These are phyloP conservation scores for Drosera capensis DNA, from an alignment of 148 eudicot genomes.

Conservation along the genomic window DNA sequence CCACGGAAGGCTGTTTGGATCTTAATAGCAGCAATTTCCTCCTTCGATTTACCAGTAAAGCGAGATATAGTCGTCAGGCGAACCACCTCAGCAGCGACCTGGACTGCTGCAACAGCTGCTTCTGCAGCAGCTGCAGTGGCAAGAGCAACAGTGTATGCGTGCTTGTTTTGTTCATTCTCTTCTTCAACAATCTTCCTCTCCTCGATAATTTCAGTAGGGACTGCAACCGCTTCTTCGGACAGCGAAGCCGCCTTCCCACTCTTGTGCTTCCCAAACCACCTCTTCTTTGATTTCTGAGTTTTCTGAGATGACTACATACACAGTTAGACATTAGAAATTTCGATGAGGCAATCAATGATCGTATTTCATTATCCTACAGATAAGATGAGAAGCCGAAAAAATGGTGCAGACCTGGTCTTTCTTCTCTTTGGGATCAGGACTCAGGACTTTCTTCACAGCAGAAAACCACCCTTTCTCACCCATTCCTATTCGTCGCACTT, in stretches of 20 bases:
- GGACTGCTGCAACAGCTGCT: slow-evolving; percentile 77
- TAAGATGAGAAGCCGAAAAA: neutral
- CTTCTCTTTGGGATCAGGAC: slow-evolving; percentile 49
- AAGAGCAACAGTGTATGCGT: slow-evolving; percentile 65
- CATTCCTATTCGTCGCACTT: slow-evolving; percentile 39
- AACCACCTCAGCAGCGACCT: slow-evolving; percentile 87
- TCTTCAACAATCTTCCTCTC: slow-evolving; percentile 29
- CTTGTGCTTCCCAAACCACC: slow-evolving; percentile 25
- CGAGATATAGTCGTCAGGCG: slow-evolving; percentile 37
- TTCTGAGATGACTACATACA: slow-evolving; percentile 14
- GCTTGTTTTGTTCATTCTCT: slow-evolving; percentile 39
- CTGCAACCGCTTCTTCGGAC: slow-evolving; percentile 13
- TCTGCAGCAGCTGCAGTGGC: slow-evolving; percentile 83
- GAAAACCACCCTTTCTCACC: slow-evolving; percentile 68
- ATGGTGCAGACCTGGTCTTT: slow-evolving; percentile 33
- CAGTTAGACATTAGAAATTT: neutral
- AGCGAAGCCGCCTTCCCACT: slow-evolving; percentile 15
- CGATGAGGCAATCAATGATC: neutral
- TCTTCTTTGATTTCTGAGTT: slow-evolving; percentile 28
- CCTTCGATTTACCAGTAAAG: slow-evolving; percentile 36
- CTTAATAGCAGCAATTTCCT: slow-evolving; percentile 66
- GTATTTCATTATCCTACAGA: neutral
- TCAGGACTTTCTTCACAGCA: slow-evolving; percentile 60
- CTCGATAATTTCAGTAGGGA: slow-evolving; percentile 13
- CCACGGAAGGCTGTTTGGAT: slow-evolving; percentile 81